These are phyloP conservation scores for Royoungia palumana DNA, from an alignment of 768 basidiomycete genomes.

Conservation along the genomic window DNA sequence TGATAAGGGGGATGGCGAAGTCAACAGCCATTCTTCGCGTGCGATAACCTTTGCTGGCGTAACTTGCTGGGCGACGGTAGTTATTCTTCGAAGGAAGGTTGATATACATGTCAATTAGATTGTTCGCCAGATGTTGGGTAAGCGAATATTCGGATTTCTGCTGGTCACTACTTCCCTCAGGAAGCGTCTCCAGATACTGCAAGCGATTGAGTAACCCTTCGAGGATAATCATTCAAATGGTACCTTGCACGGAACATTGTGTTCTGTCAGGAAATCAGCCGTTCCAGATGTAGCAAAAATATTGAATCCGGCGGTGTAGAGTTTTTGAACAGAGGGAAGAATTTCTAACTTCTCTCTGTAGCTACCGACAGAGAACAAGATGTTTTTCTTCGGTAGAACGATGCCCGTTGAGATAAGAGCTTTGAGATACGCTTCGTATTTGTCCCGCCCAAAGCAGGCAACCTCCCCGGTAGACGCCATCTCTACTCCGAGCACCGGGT, in stretches of 20 bases:
- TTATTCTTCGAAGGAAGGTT: constrained; percentile 98
- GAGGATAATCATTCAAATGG: constrained; percentile 5
- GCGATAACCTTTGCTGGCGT: constrained; percentile 94
- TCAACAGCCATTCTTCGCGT: constrained; percentile 99
- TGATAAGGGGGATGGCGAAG: constrained; percentile 95
- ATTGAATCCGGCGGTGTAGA: constrained; percentile 90
- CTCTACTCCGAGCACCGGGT: constrained; percentile 96
- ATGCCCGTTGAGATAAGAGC: constrained; percentile 96
- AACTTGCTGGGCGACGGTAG: constrained; percentile 94
- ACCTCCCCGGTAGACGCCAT: constrained; percentile 99
- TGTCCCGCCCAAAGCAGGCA: constrained; percentile 96
- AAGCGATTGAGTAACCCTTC: constrained; percentile 6
- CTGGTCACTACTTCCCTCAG: constrained; percentile 65
- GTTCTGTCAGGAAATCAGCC: constrained; percentile 95
- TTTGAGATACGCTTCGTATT: constrained; percentile 98
- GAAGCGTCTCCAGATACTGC: constrained; percentile 87
- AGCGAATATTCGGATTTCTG: constrained; percentile 98
- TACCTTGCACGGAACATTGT: constrained; percentile 94
- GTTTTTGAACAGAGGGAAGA: constrained; percentile 90
- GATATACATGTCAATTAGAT: constrained; percentile 99
- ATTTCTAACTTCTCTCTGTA: constrained; percentile 98
- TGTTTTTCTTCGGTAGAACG: constrained; percentile 93
- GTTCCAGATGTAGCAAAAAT: constrained; percentile 98
- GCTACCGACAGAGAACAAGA: constrained; percentile 93
- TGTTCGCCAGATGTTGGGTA: constrained; percentile 94